Evolutionary conservation across 2,329 filamentous ascomycete genomes (phyloP), one percentile per base, ranked within the genome.

Genomic region (Pseudogymnoascus sp.): DNA sequence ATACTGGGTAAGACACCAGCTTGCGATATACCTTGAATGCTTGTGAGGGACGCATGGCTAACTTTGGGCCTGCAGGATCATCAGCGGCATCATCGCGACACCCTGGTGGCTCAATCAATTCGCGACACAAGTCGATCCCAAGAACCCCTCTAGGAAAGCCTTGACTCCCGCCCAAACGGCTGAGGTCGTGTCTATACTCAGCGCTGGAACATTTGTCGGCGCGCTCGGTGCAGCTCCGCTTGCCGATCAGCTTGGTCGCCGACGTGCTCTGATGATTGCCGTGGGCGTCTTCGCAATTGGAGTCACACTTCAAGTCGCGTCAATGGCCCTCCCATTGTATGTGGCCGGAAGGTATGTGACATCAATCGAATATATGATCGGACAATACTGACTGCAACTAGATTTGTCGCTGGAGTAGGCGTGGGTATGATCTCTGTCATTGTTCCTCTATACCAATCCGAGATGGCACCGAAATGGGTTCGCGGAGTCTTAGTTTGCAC

Each of bases 151-250:
- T 6, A 65, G 72, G 2, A 69, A 72, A 18, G 59, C 18, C 34
- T 23, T 60, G 59, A 81, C 78, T 53, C 80, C 88, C 14, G 76
- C 78, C 25, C 80, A 93, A 73, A 84, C 87, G 53, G 88, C 90
- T 21, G 79, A 89, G 66, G 89, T 93, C 64, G 90, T 95, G 60
- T 89, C 90, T 14, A 93, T 96, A 67, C 81, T 96, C 46, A 93
- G 90, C 65, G 89, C 87, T 42, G 91, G 91, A 59, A 95, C 90
- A 34, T 87, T 90, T 68, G 77, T 91, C 62, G 91, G 91, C 42
- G 82, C 91, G 31, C 79, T 95, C 23, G 74, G 86, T 12, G 84
- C 89, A 42, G 89, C 89, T 10, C 89, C 89, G 1, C 75, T 85
- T 5, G 90, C 86, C 61, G 91, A 96, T 87, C 69, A 61, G 64